Conservation (phyloP, 768 basidiomycete genomes). For the Symmetrospora coprosmae region DNA sequence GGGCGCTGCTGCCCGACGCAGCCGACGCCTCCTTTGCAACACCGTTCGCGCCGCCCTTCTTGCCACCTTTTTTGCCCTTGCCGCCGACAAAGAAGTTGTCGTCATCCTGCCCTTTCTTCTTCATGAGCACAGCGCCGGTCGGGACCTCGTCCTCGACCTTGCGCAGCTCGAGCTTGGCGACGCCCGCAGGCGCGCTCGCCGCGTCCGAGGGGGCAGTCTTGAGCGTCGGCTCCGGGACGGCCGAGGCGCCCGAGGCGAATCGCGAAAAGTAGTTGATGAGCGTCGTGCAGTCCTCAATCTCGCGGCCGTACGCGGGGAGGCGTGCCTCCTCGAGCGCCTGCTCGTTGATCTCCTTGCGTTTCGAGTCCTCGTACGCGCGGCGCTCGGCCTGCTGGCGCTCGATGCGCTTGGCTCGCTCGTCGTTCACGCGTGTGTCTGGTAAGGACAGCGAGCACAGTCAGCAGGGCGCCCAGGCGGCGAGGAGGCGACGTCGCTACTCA, state of each 20-base stretch:
- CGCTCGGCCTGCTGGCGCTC: slow-evolving; percentile 63
- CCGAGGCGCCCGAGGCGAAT: slow-evolving; percentile 41
- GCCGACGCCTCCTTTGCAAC: slow-evolving; percentile 37
- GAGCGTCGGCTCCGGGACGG: slow-evolving; percentile 21
- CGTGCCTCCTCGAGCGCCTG: slow-evolving; percentile 80
- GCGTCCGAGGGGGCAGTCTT: slow-evolving; percentile 37
- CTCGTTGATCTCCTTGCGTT: slow-evolving; percentile 62
- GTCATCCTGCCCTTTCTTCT: slow-evolving; percentile 85
- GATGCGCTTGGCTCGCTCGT: slow-evolving; percentile 67
- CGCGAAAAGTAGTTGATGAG: slow-evolving; percentile 72
- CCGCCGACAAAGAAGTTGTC: slow-evolving; percentile 61
- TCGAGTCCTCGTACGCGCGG: slow-evolving; percentile 60
- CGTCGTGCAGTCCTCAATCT: slow-evolving; percentile 93
- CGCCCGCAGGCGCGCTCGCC: slow-evolving; percentile 44
- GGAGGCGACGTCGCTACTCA: slow-evolving; percentile 30
- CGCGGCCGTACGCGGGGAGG: slow-evolving; percentile 70
- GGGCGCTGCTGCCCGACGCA: slow-evolving; percentile 36
- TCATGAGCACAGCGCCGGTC: slow-evolving; percentile 58
- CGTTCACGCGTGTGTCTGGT: slow-evolving; percentile 54
- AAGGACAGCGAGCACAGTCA: not conserved
- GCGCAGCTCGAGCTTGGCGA: slow-evolving; percentile 68
- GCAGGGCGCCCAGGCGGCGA: not conserved
- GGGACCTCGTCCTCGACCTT: slow-evolving; percentile 57
- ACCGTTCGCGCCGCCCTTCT: slow-evolving; percentile 35
- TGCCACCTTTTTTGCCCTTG: slow-evolving; percentile 49